Conservation (phyloP, 1,284 basidiomycete species). For the Ustilago sp. region DNA sequence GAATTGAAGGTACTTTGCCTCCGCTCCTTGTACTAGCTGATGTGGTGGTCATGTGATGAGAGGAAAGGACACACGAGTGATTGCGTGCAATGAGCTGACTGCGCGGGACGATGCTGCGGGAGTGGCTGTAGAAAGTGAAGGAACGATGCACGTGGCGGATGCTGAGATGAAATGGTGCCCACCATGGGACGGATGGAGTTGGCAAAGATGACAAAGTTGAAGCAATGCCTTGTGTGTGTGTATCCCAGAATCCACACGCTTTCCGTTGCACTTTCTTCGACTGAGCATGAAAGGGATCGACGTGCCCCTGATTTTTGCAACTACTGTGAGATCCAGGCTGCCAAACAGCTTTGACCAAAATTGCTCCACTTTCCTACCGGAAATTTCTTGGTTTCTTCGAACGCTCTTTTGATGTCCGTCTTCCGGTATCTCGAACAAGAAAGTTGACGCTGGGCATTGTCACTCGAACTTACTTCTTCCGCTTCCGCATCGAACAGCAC, state of each 20-base stretch:
- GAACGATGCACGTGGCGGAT: neutral
- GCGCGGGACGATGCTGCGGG: neutral
- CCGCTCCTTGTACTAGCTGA: neutral
- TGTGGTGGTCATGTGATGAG: neutral
- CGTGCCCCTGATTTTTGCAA: too few species aligned
- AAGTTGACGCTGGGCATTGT: constrained; percentile 6
- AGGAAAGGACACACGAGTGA: neutral
- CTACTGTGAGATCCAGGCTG: neutral
- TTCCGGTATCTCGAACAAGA: constrained; percentile 8
- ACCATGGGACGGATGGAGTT: constrained; percentile 1
- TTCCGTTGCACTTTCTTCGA: constrained; percentile 1
- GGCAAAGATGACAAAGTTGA: constrained; percentile 2
- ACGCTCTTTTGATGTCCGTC: constrained; percentile 13
- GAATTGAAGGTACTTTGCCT: neutral
- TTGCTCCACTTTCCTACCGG: constrained; percentile 19
- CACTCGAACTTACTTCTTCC: neutral
- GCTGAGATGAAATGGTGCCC: constrained; percentile 9
- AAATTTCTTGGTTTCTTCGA: constrained; percentile 14
- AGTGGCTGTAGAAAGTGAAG: constrained; percentile 2
- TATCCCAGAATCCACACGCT: constrained; percentile 3
- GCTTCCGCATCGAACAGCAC: neutral
- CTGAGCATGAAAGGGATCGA: constrained; percentile 1
- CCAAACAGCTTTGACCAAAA: neutral
- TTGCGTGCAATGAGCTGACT: neutral
- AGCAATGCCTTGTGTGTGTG: neutral